Conservation (phyloP, 768 basidiomycete genomes). For the Tremella fuciformis region DNA sequence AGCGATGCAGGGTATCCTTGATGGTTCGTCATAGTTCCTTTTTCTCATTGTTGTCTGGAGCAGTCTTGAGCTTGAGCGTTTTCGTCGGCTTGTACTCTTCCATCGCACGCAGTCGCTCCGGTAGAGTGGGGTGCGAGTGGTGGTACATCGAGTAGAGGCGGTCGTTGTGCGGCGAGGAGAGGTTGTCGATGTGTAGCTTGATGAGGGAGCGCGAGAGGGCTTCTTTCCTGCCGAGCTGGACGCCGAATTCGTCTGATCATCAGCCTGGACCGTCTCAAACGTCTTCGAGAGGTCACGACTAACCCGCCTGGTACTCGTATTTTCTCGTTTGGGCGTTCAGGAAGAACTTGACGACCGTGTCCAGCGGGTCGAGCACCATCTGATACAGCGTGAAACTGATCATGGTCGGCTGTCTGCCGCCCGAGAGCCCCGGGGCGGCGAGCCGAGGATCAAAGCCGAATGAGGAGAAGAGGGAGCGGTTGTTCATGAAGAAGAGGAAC, state of each 20-base stretch:
- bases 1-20: neutral
- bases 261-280: conserved; percentile 56
- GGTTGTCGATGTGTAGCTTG: conserved; percentile 83
- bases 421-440: conserved; percentile 26
- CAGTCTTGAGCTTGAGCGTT: conserved; percentile 18
- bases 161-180: conserved; percentile 91
- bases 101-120: conserved; percentile 79
- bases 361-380: conserved; percentile 51
- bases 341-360: conserved; percentile 49
- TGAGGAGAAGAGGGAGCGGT: conserved; percentile 47
- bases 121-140: conserved; percentile 91
- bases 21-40: conserved; percentile 25
- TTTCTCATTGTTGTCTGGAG: conserved; percentile 7
- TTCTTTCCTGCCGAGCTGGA: conserved; percentile 63
- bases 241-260: conserved; percentile 71
- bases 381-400: conserved; percentile 53
- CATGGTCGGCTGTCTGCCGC: conserved; percentile 47
- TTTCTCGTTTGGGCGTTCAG: conserved; percentile 79
- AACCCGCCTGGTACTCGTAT: conserved; percentile 92
- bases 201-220: conserved; percentile 62
- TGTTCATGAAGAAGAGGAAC: conserved; percentile 53
- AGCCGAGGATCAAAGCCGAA: conserved; percentile 48
- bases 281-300: conserved; percentile 21
- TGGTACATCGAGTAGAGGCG: conserved; percentile 96
- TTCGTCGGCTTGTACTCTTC: conserved; percentile 53